Evolutionary conservation across 2,329 filamentous ascomycete genomes (phyloP), one percentile per base, ranked within the genome.

Genomic region (Fusarium domesticum): DNA sequence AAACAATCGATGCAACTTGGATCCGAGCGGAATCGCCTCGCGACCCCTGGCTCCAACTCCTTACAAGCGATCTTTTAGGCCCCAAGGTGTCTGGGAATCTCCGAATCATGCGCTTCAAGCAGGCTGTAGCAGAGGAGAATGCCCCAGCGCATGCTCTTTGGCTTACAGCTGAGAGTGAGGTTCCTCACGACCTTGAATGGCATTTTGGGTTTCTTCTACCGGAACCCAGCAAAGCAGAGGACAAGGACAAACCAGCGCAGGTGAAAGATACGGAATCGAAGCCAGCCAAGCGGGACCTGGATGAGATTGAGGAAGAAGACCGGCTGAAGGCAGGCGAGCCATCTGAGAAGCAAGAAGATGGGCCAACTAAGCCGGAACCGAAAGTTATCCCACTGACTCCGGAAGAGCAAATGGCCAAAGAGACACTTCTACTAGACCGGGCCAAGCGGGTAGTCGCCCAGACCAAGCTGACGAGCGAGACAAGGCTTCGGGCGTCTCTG

Each of bases 171-270:
- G 80, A 85, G 59, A 70, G 72, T 34, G 69, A 71, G 14, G 69
- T 84, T 6, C 81, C 85, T 3, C 65, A 77, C n/a, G 86, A 93
- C 53, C 72, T 96, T 3, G 85, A 92, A 61, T 97, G 90, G 89
- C 79, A 85, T 55, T 89, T 97, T 63, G 93, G 92, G 42, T 97
- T 97, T 66, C 73, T 76, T 12, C 76, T 96, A 8, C 88, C 91
- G 2, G 74, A 75, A 3, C 38, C 32, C 6, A 25, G 38, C 36
- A 68, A 73, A 16, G 69, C 71, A 10, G 72, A 77, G 4, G 66
- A 75, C 32, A 71, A 74, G 36, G 49, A 46, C 23, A 17, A 51
- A 41, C 32, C 44, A 5, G 40, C 33, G 16, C 53, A 50, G 11
- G 14, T 43, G 6, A 50, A 46, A 39, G 52, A 50, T 10, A 47